phyloP scores from a whole-genome alignment of 1,139 yeast genomes.

The Pneumocystis jirovecii region DNA sequence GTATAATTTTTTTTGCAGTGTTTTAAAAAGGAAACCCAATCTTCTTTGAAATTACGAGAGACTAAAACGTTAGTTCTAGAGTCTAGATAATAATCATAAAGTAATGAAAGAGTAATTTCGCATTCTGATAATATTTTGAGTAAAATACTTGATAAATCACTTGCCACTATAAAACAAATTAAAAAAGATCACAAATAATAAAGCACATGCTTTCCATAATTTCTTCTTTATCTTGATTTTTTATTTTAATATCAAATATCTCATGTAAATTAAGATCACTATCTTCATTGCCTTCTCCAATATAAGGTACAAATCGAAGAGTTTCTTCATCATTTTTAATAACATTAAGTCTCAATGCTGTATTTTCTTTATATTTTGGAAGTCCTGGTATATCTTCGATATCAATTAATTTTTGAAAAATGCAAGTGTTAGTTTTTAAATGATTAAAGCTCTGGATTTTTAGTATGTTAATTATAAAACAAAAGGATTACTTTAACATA shows the following conservation, averaged over 20 bases:
- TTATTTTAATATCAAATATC: neutral
- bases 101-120: neutral
- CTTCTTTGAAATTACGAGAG: neutral
- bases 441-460: neutral
- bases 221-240: neutral
- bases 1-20: neutral
- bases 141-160: neutral
- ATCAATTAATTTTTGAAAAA: neutral
- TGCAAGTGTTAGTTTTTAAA: neutral
- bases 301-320: neutral
- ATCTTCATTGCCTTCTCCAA: slow-evolving; percentile 1
- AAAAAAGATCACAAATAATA: neutral
- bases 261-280: slow-evolving; percentile 1
- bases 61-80: neutral
- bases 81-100: neutral
- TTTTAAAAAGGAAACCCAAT: neutral
- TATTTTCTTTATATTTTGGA: neutral
- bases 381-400: neutral
- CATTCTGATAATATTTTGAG: neutral
- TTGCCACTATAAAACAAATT: neutral
- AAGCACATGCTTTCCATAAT: neutral
- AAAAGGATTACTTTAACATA: neutral
- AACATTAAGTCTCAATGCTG: neutral
- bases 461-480: neutral
- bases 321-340: neutral